phyloP scores from a whole-genome alignment of 768 basidiomycete species.

The Krasilnikovozyma curviuscula region DNA sequence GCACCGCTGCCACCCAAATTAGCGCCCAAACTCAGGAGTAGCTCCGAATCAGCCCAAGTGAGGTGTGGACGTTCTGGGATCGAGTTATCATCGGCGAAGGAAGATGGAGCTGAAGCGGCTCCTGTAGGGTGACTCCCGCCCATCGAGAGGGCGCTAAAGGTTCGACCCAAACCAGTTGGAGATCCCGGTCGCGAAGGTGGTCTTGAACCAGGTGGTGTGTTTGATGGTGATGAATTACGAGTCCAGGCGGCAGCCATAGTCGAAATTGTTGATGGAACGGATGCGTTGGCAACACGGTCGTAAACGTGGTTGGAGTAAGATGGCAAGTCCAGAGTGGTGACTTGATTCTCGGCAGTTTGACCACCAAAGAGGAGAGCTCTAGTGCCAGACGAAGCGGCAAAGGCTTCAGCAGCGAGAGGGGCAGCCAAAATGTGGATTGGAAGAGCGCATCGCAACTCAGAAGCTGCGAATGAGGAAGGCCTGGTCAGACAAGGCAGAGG shows the following conservation, averaged over 20 bases:
- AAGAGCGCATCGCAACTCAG: constrained; percentile 83
- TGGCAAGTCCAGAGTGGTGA: constrained; percentile 57
- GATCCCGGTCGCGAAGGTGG: constrained; percentile 18
- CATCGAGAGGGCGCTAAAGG: constrained; percentile 8
- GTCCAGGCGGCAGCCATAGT: constrained; percentile 7
- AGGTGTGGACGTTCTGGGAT: constrained; percentile 23
- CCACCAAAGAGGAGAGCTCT: constrained; percentile 46
- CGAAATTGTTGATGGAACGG: constrained; percentile 10
- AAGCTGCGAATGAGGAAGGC: constrained; percentile 25
- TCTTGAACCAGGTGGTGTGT: constrained; percentile 19
- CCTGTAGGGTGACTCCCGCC: neutral
- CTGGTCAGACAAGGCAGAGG: neutral
- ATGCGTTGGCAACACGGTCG: constrained; percentile 47
- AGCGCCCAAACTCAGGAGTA: constrained; percentile 44
- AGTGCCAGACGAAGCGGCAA: constrained; percentile 49
- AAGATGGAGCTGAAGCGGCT: neutral
- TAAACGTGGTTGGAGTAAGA: constrained; percentile 76
- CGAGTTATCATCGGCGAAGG: constrained; percentile 8
- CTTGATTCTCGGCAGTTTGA: constrained; percentile 30
- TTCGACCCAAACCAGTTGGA: constrained; percentile 12
- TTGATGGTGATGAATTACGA: constrained; percentile 3
- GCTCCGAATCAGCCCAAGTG: constrained; percentile 70
- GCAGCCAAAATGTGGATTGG: constrained; percentile 68
- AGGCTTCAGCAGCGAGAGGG: constrained; percentile 53
- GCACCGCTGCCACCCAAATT: constrained; percentile 5